Evolutionary conservation across 768 basidiomycete species (phyloP).

Genomic region (Russula ochroleuca): DNA sequence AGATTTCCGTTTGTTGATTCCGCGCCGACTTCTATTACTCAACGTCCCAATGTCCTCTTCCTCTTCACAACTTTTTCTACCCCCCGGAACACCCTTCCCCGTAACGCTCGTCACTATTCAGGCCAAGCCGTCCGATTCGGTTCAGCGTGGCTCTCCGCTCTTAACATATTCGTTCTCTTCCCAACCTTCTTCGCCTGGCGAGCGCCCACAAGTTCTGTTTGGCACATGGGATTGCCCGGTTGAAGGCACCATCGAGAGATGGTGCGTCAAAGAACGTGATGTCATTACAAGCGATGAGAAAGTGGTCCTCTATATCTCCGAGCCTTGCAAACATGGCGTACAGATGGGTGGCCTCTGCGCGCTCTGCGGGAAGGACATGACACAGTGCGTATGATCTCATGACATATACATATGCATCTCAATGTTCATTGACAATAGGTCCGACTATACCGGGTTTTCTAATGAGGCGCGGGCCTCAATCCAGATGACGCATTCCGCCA

Average conservation of each 20-base stretch:
- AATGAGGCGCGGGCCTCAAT: constrained; percentile 84
- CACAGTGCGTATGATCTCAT: constrained; percentile 52
- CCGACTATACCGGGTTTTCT: constrained; percentile 84
- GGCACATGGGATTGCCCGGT: constrained; percentile 89
- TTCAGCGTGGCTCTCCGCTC: constrained; percentile 72
- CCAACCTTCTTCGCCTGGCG: constrained; percentile 42
- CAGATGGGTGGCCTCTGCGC: constrained; percentile 91
- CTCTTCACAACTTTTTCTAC: constrained; percentile 64
- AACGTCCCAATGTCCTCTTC: constrained; percentile 19
- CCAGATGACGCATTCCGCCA: constrained; percentile 91
- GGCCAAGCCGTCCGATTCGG: constrained; percentile 39
- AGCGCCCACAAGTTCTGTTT: constrained; percentile 63
- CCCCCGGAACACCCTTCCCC: constrained; percentile 78
- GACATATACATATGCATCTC: constrained; percentile 13
- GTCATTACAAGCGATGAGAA: constrained; percentile 52
- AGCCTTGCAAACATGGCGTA: constrained; percentile 96
- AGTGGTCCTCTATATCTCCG: constrained; percentile 62
- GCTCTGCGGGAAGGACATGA: constrained; percentile 94
- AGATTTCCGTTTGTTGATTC: neutral
- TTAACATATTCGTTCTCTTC: constrained; percentile 81
- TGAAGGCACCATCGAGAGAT: constrained; percentile 69
- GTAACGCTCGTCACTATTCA: constrained; percentile 74
- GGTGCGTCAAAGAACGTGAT: constrained; percentile 66
- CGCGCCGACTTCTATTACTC: constrained; percentile 7
- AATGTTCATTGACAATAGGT: constrained; percentile 41